Evolutionary conservation across 345 rosid genomes (phyloP).

Genomic region (Eucalyptus cloeziana): DNA sequence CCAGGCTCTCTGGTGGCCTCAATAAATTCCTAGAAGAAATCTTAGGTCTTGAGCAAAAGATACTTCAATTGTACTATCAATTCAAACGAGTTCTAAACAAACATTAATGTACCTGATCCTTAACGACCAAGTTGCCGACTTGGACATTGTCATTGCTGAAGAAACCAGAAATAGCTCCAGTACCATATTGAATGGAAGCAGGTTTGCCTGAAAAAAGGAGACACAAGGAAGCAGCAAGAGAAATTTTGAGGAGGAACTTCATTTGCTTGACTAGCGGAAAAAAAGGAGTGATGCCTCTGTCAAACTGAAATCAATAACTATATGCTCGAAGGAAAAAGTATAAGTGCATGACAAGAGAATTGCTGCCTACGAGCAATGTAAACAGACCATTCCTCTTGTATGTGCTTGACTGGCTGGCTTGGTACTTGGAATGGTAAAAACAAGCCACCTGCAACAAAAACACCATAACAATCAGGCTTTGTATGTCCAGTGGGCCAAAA

Average conservation of each 20-base stretch:
- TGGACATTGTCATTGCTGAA: slow-evolving; percentile 69
- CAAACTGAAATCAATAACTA: neutral
- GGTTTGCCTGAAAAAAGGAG: slow-evolving; percentile 39
- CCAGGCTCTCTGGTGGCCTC: slow-evolving; percentile 96
- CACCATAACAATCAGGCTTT: neutral
- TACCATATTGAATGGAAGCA: slow-evolving; percentile 80
- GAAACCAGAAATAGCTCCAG: slow-evolving; percentile 80
- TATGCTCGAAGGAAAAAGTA: neutral
- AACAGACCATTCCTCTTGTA: slow-evolving; percentile 72
- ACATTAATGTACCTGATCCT: slow-evolving; percentile 41
- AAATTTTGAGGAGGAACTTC: neutral
- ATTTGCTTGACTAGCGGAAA: neutral
- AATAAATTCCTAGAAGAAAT: slow-evolving; percentile 59
- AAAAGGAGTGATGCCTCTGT: neutral
- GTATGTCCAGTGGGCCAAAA: neutral
- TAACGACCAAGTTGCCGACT: slow-evolving; percentile 66
- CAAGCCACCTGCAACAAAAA: slow-evolving; percentile 56
- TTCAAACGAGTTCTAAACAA: neutral
- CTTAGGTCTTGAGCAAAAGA: neutral
- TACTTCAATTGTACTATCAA: neutral
- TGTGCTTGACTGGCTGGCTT: slow-evolving; percentile 61
- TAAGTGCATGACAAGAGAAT: neutral
- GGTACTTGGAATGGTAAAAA: slow-evolving; percentile 68
- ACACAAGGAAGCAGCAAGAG: neutral
- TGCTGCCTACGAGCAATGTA: neutral